A percentile compares a stretch with the other conserved stretches of the same genome.
Evolutionary conservation across 345 rosid genomes (phyloP).

Genomic region (Luvunga scandens): DNA sequence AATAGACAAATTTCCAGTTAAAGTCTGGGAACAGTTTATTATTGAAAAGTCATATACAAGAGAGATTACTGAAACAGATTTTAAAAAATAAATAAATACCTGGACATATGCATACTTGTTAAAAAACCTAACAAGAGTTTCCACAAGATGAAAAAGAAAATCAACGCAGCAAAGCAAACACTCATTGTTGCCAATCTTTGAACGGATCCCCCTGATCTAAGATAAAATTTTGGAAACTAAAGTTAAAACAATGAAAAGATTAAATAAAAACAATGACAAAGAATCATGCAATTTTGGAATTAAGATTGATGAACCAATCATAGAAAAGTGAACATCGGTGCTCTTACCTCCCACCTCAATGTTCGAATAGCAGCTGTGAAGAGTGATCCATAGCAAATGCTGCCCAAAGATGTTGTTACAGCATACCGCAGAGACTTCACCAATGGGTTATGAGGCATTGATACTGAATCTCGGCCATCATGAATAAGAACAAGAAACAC

Average conservation of each 20-base stretch:
- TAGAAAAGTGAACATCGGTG: conserved; percentile 6
- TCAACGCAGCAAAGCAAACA: conserved; percentile 94
- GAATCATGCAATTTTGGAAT: conserved; percentile 4
- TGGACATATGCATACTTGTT: conserved; percentile 95
- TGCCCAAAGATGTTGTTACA: conserved; percentile 89
- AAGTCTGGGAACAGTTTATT: neutral
- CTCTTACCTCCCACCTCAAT: conserved; percentile 88
- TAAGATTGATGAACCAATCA: conserved; percentile 5
- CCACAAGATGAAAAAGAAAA: conserved; percentile 87
- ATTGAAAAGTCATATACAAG: neutral
- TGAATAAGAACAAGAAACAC: conserved; percentile 89
- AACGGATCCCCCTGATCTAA: conserved; percentile 91
- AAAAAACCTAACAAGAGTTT: conserved; percentile 96
- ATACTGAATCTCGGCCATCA: conserved; percentile 66
- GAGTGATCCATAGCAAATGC: conserved; percentile 96
- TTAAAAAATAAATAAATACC: conserved; percentile 39
- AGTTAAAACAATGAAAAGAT: neutral
- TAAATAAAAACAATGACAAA: neutral
- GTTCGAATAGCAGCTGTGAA: conserved; percentile 97
- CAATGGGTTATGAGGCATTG: conserved; percentile 79
- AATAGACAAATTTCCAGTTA: neutral
- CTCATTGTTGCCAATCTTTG: conserved; percentile 94
- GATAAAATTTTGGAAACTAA: conserved; percentile 12
- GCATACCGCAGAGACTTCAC: conserved; percentile 68
- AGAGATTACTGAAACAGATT: neutral